These are phyloP conservation scores for Fusarium ambrosium DNA, from an alignment of 2,329 filamentous ascomycete genomes.

Conservation along the genomic window DNA sequence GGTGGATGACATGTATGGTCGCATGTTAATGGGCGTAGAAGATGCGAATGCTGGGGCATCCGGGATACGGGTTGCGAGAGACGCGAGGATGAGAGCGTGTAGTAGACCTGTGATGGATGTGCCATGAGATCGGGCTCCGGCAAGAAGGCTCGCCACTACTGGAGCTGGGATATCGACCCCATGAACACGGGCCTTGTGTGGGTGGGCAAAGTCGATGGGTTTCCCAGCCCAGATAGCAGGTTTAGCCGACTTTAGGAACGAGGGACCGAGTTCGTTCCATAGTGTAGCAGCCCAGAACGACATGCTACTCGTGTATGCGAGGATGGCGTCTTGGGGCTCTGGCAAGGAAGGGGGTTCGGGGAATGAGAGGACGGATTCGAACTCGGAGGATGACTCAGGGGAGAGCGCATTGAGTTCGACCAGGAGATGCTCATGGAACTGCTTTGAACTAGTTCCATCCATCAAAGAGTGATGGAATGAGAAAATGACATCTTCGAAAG, in stretches of 20 bases:
- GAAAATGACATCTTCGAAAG: slow-evolving; percentile 60
- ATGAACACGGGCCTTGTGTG: slow-evolving; percentile 54
- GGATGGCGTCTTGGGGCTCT: slow-evolving; percentile 56
- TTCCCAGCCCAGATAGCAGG: slow-evolving; percentile 56
- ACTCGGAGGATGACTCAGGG: not conserved
- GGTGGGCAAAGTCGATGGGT: slow-evolving; percentile 52
- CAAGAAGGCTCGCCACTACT: slow-evolving; percentile 51
- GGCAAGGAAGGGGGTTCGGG: slow-evolving; percentile 50
- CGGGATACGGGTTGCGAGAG: slow-evolving; percentile 56
- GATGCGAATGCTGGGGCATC: slow-evolving; percentile 53
- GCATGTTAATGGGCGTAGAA: slow-evolving; percentile 61
- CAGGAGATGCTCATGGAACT: slow-evolving; percentile 64
- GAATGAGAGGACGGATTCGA: slow-evolving; percentile 44
- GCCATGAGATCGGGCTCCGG: slow-evolving; percentile 55
- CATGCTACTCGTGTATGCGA: slow-evolving; percentile 57
- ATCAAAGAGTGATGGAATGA: slow-evolving; percentile 66
- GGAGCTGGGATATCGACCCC: slow-evolving; percentile 53
- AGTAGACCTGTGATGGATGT: slow-evolving; percentile 64
- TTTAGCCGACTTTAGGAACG: slow-evolving; percentile 51
- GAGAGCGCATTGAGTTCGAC: slow-evolving; percentile 54
- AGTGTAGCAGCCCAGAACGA: slow-evolving; percentile 56
- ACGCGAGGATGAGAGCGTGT: slow-evolving; percentile 59
- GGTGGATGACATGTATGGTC: slow-evolving; percentile 51
- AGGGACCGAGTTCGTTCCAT: slow-evolving; percentile 57
- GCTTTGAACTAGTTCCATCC: slow-evolving; percentile 63